These are phyloP conservation scores for Scenedesmus sp. DNA, from an alignment of 163 green algal genomes.

Conservation along the genomic window DNA sequence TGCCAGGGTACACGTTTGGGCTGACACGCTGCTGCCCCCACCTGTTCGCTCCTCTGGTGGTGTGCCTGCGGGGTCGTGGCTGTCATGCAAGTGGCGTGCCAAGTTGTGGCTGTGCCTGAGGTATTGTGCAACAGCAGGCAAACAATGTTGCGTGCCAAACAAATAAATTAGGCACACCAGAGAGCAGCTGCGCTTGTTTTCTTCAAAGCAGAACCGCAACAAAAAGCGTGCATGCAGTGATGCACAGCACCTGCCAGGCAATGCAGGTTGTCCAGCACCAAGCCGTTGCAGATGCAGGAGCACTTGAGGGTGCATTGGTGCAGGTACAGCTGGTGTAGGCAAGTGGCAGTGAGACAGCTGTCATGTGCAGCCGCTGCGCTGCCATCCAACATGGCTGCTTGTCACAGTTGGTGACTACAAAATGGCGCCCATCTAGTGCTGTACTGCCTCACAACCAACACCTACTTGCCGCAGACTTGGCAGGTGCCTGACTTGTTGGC, in stretches of 20 bases:
- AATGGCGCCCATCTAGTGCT: neutral
- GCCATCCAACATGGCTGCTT: no score
- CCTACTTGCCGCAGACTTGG: conserved; percentile 30
- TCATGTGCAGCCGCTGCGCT: no score
- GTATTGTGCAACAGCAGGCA: neutral
- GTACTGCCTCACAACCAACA: neutral
- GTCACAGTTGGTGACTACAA: no score
- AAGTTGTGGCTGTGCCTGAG: conserved; percentile 22
- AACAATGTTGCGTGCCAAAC: no score
- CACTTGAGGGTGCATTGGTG: no score
- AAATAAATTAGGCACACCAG: no score
- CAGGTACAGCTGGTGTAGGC: no score
- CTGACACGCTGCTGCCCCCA: neutral
- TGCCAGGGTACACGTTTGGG: no score
- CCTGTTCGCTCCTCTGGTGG: neutral
- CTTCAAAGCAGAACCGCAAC: no score
- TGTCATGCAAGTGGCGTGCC: conserved; percentile 26
- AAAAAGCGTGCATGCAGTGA: conserved; percentile 28
- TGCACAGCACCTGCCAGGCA: neutral
- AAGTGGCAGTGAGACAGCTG: no score
- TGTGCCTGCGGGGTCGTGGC: neutral
- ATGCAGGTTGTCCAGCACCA: no score
- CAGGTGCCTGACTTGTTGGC: conserved; percentile 14
- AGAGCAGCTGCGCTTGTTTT: neutral
- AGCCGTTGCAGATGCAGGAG: no score